Evolutionary conservation across 192 early-diverging fungal species (phyloP).

Genomic region (Rhizophlyctis rosea): DNA sequence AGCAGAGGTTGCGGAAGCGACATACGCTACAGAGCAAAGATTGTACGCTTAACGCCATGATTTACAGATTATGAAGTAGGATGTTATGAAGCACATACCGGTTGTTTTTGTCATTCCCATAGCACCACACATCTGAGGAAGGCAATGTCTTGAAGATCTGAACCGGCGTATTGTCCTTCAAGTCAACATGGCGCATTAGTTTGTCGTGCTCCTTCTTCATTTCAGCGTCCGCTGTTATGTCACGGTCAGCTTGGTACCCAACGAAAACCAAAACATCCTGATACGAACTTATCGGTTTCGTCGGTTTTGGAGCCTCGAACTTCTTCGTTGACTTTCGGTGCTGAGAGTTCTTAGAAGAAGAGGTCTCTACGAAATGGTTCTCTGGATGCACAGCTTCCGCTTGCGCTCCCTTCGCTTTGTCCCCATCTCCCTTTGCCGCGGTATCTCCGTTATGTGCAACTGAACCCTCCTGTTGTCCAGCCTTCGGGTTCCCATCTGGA

Average conservation of each 20-base stretch:
- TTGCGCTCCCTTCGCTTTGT: constrained; percentile 7
- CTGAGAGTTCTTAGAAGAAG: neutral
- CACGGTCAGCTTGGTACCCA: neutral
- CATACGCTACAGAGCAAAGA: constrained; percentile 30
- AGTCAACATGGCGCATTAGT: neutral
- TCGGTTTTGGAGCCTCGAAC: neutral
- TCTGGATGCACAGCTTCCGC: constrained; percentile 8
- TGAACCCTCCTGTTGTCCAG: too few relatives aligned
- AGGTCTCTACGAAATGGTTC: neutral
- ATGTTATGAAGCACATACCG: constrained; percentile 13
- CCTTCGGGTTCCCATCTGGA: too few relatives aligned
- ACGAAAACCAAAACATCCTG: neutral
- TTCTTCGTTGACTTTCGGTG: neutral
- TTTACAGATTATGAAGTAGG: neutral
- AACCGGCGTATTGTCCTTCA: constrained; percentile 21
- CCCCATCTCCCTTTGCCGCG: neutral
- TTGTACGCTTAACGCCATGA: neutral
- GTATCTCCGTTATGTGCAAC: constrained; percentile 12
- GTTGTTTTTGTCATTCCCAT: constrained; percentile 17
- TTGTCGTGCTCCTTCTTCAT: neutral
- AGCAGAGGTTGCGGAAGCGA: constrained; percentile 50
- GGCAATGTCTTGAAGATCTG: constrained; percentile 24
- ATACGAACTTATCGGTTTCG: neutral
- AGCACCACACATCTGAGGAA: constrained; percentile 43
- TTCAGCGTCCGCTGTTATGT: neutral